Evolutionary conservation across 225 moss, liverwort and hornwort species (phyloP), one percentile per base, ranked within the genome.

Genomic region (Takakia lepidozioides): DNA sequence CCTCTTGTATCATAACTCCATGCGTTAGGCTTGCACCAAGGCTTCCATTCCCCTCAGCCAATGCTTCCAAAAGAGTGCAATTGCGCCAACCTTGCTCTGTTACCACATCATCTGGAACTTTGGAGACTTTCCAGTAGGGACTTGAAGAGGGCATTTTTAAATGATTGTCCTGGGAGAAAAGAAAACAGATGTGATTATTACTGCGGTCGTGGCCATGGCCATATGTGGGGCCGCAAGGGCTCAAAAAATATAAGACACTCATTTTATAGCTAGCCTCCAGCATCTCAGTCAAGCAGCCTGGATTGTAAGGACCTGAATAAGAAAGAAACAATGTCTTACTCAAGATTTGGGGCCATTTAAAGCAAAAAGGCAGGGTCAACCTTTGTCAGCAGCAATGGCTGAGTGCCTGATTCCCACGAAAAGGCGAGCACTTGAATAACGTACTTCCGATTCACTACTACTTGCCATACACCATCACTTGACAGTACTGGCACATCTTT

Each of bases 21-120:
- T 93, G 83, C 25, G 71, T 66, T 51, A 93, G 70, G 51, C 71
- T 76, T 49, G 86, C 81, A 57, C 74, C 64, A 64, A 89, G 60
- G 41, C 32, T 76, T 51, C 93, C 93, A 45, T 61, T 66, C 58
- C 93, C 93, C 70, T 86, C 88, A 29, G 36, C 52, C 45, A 84
- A 44, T 37, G 84, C 70, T 65, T 93, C 86, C 46, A 93, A 60
- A 51, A 93, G 79, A 34, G 93, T 78, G 59, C 88, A 89, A 64
- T 84, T 89, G 49, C 84, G 83, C 93, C 89, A 84, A 43, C 84
- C 83, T 70, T 84, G 88, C 61, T 93, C 83, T 50, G 74, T 67
- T 53, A 73, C 83, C 45, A 93, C 71, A 45, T 74, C 68, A 49
- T 89, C 81, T 8, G 86, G 88, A 48, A 89, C 79, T 54, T 84